phyloP scores from a whole-genome alignment of 2,329 filamentous ascomycete species.

The Polytolypa hystricis region DNA sequence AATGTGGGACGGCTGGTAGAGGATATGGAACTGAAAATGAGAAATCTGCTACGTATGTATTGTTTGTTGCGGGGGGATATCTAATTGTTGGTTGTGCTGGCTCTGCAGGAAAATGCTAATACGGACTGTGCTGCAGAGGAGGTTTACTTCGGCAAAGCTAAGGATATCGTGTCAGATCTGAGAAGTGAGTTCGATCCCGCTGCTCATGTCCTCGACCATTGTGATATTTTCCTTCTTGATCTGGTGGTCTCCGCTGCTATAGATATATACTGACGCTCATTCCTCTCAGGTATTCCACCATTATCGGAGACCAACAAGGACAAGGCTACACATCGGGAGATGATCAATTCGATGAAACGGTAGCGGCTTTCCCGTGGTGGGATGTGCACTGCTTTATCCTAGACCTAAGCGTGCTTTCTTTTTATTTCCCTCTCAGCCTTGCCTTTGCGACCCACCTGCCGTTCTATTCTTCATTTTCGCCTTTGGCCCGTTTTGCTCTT shows the following conservation, averaged over 20 bases:
- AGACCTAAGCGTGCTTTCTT: too few species aligned
- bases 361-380: conserved; percentile 16
- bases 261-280: conserved; percentile 11
- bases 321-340: conserved; percentile 73
- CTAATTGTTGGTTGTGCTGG: too few species aligned
- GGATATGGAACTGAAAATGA: conserved; percentile 99
- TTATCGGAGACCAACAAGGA: conserved; percentile 78
- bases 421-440: too few species aligned
- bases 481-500: too few species aligned
- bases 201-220: background rate
- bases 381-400: too few species aligned
- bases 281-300: conserved; percentile 50
- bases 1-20: conserved; percentile 92
- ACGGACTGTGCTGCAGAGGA: conserved; percentile 48
- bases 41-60: conserved; percentile 68
- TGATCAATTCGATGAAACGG: conserved; percentile 55
- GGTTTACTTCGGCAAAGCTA: conserved; percentile 98
- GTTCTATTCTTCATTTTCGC: too few species aligned
- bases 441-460: too few species aligned
- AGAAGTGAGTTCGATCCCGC: conserved; percentile 49
- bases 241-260: too few species aligned
- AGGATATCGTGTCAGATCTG: conserved; percentile 93
- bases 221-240: background rate
- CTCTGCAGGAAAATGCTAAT: too few species aligned
- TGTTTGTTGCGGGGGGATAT: too few species aligned